These are phyloP conservation scores for Pyrenochaeta sp. DNA, from an alignment of 2,329 filamentous ascomycete genomes.

Conservation along the genomic window DNA sequence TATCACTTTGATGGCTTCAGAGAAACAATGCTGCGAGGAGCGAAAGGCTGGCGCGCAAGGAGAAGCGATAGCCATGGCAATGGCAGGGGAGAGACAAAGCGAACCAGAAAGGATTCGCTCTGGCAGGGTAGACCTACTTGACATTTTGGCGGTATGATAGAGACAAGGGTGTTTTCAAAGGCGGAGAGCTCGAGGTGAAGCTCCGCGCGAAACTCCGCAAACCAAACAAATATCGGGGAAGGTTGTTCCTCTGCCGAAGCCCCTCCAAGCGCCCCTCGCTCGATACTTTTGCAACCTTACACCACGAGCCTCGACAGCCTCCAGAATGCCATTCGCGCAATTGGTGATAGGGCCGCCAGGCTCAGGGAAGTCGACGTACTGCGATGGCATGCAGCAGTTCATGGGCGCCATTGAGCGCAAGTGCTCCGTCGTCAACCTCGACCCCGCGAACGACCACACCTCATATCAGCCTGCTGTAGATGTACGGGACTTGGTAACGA, in stretches of 20 bases:
- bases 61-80: background rate
- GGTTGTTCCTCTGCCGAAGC: slow-evolving; percentile 16
- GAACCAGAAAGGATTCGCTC: background rate
- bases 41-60: background rate
- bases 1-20: background rate
- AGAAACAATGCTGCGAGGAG: background rate
- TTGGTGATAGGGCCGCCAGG: slow-evolving; percentile 94
- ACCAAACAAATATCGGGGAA: slow-evolving; percentile 22
- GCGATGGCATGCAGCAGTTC: slow-evolving; percentile 99
- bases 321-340: slow-evolving; percentile 69
- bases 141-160: slow-evolving; percentile 32
- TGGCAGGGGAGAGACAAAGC: background rate
- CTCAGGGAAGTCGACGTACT: slow-evolving; percentile 96
- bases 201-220: slow-evolving; percentile 27
- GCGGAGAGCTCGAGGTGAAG: slow-evolving; percentile 23
- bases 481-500: slow-evolving; percentile 84
- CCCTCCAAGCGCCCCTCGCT: slow-evolving; percentile 22
- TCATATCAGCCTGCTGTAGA: slow-evolving; percentile 90
- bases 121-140: slow-evolving; percentile 25
- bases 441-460: slow-evolving; percentile 94
- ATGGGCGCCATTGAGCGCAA: slow-evolving; percentile 93
- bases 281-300: background rate
- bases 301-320: slow-evolving; percentile 1
- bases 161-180: slow-evolving; percentile 2
- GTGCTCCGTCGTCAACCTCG: slow-evolving; percentile 94